A percentile compares a stretch with the other conserved stretches of the same genome.
Evolutionary conservation across 257 asterid genomes (phyloP).

Genomic region (Penstemon eatonii): DNA sequence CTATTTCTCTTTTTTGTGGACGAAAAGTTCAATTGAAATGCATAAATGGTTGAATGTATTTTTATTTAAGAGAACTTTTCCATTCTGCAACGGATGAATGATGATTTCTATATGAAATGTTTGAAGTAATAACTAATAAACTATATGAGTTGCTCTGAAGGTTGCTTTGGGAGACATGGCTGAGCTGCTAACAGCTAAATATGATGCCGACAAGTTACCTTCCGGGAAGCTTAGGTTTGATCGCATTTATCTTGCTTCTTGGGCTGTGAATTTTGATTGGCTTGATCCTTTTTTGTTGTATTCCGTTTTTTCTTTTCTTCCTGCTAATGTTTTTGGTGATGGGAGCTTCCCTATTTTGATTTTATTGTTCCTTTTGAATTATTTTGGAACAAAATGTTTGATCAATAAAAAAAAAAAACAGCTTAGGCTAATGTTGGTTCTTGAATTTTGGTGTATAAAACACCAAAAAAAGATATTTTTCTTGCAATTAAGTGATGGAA

Average conservation of each 20-base stretch:
- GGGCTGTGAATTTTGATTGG: no score
- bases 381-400: no score
- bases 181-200: slow-evolving; percentile 60
- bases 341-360: no score
- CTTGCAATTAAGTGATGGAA: no score
- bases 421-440: no score
- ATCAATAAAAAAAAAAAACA: no score
- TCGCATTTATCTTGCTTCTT: neutral
- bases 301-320: no score
- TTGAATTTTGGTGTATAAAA: no score
- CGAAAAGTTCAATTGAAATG: neutral
- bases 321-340: no score
- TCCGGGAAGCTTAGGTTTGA: slow-evolving; percentile 79
- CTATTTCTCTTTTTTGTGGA: neutral
- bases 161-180: slow-evolving; percentile 98
- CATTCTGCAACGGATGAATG: neutral
- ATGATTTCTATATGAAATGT: neutral
- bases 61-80: neutral
- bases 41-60: neutral
- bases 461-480: no score
- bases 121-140: neutral
- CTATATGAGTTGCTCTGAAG: slow-evolving; percentile 39
- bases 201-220: slow-evolving; percentile 76
- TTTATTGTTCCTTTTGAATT: neutral
- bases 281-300: no score